Conservation (phyloP, 139 green algal species). For the Picochlorum costavermella region DNA sequence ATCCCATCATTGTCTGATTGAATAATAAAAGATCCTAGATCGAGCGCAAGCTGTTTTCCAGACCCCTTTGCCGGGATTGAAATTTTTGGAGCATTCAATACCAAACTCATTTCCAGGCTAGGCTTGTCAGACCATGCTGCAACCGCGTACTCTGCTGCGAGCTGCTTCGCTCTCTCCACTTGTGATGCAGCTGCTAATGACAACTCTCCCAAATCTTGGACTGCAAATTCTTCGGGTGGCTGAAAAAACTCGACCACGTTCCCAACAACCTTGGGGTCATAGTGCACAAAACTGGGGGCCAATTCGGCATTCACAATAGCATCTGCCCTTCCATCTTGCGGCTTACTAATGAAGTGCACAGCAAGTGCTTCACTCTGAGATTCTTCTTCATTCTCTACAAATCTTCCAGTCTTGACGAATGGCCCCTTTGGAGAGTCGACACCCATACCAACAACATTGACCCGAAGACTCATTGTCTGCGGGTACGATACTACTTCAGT, state of each 20-base stretch:
- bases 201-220: conserved; percentile 39
- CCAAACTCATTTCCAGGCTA: conserved; percentile 48
- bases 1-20: conserved; percentile 24
- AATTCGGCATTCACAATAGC: conserved; percentile 45
- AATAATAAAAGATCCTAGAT: conserved; percentile 65
- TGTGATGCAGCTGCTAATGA: conserved; percentile 37
- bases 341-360: conserved; percentile 44
- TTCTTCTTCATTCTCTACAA: neutral
- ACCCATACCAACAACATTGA: conserved; percentile 48
- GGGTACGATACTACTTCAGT: conserved; percentile 35
- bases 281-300: conserved; percentile 72
- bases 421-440: conserved; percentile 48
- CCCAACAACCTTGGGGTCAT: conserved; percentile 43
- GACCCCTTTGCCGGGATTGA: conserved; percentile 32
- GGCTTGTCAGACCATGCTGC: conserved; percentile 35
- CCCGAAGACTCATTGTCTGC: conserved; percentile 30
- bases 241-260: conserved; percentile 69
- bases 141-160: conserved; percentile 43
- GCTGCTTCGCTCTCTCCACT: conserved; percentile 43
- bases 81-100: conserved; percentile 80
- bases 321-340: conserved; percentile 67
- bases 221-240: conserved; percentile 26
- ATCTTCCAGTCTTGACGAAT: conserved; percentile 50
- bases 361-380: conserved; percentile 13
- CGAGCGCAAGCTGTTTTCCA: conserved; percentile 47